Base-by-base conservation (phyloP, 1,284 basidiomycete genomes). In the Coriolopsis trogii region DNA sequence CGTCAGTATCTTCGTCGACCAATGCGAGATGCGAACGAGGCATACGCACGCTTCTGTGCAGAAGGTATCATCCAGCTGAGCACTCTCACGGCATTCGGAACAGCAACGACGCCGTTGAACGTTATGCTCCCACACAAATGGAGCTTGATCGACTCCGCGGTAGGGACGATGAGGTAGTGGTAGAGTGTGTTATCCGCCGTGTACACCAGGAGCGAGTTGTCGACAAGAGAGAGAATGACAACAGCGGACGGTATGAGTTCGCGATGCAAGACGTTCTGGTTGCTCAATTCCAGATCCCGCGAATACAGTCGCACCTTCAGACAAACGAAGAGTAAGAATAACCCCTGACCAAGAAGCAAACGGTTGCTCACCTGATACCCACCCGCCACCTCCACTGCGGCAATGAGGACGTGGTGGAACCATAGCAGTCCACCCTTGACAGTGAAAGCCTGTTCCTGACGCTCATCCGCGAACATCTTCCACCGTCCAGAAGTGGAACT, bases 41-140 rank as follows among this genome's bases (percentile, higher is more conserved):
- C 24, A 38, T 9, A 74, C 87, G 64, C 64, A 94, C 94, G 87
- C 71, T 96, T 98, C 67, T 99, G 95, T 8, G 89, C 85, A 53
- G 80, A 80, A 0, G 97, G 96, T 41, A 99, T 91, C 82, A 99
- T 89, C 97, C 97, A 99, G 69, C 95, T 97, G 66, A 99, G 73
- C 45, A 92, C 93, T 57, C 95, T 76, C 1, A 99, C 96, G 8
- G 92, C 82, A 23, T 79, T 82, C 1, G 97, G 95, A 12, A 87
- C 84, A 18, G 85, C 83, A 39, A 99, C 91, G 40, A 99, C 90
- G 0, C 96, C 97, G 49, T 84, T 84, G 65, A 99, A 98, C 13
- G 89, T 91, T 65, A 99, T 99, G 63, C 91, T 97, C 12, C 96
- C 96, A 67, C 96, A 98, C 4, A 94, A 71, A 63, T 93, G 89